Evolutionary conservation across 1,139 yeast genomes (phyloP).

Genomic region (Saccharomyces hybrid): DNA sequence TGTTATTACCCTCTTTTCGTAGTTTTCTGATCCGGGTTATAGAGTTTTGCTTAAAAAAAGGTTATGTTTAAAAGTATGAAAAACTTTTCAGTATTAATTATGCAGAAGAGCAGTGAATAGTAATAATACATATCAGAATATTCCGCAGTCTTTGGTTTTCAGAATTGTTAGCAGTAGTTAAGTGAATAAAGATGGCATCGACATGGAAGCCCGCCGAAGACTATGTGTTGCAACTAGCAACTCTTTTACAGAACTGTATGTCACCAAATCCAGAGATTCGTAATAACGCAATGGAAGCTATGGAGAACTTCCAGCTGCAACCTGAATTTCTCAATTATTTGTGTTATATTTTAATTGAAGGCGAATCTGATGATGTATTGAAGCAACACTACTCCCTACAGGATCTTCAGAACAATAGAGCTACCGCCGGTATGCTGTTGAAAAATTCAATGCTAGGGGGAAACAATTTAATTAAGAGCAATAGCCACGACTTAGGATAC

Average conservation of each 20-base stretch:
- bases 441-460: conserved; percentile 55
- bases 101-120: background rate
- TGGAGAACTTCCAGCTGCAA: conserved; percentile 58
- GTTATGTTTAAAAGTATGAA: background rate
- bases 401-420: conserved; percentile 49
- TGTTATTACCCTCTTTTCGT: background rate
- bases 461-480: conserved; percentile 27
- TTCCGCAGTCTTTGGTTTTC: background rate
- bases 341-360: conserved; percentile 57
- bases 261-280: conserved; percentile 51
- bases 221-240: conserved; percentile 54
- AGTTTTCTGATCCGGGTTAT: background rate
- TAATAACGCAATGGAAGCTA: conserved; percentile 55
- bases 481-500: conserved; percentile 35
- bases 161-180: background rate
- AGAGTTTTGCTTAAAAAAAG: background rate
- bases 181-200: conserved; percentile 11
- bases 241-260: conserved; percentile 58
- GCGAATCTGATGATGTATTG: conserved; percentile 38
- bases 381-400: conserved; percentile 14
- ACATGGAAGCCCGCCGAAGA: conserved; percentile 58
- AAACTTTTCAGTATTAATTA: background rate
- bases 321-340: conserved; percentile 78
- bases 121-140: background rate
- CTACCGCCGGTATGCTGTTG: conserved; percentile 81